Percentiles rank a stretch among this genome's conserved stretches.
phyloP scores from a whole-genome alignment of 139 green algal genomes.

The Haematococcus sp. region DNA sequence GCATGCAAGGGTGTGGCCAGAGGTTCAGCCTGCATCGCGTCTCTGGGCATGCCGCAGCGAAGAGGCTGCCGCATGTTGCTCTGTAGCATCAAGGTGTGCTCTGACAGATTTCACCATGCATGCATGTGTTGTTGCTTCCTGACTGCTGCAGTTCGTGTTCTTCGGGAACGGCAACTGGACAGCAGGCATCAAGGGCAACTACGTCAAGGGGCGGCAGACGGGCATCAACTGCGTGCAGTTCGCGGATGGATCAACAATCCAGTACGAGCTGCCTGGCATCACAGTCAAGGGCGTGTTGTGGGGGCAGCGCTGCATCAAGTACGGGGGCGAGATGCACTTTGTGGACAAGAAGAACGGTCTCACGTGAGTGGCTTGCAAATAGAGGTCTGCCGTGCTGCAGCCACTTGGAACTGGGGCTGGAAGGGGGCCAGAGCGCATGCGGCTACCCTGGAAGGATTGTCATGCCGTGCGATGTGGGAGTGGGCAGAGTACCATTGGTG shows the following conservation, averaged over 20 bases:
- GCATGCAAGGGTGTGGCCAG: neutral
- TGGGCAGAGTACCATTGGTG: no score
- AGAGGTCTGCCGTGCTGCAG: no score
- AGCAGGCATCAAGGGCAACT: conserved; percentile 55
- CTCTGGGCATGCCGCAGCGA: no score
- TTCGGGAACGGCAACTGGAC: conserved; percentile 57
- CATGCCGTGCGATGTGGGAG: neutral
- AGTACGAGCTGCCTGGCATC: conserved; percentile 45
- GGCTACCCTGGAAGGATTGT: neutral
- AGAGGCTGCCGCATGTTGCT: no score
- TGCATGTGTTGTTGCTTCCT: neutral
- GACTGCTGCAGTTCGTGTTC: conserved; percentile 43
- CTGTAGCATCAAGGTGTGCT: no score
- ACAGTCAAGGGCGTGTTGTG: conserved; percentile 48
- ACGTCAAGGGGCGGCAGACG: conserved; percentile 50
- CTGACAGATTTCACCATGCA: neutral
- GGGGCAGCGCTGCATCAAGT: conserved; percentile 59
- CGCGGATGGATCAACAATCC: conserved; percentile 40
- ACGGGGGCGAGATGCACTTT: conserved; percentile 59
- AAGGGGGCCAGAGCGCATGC: no score
- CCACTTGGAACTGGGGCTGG: no score
- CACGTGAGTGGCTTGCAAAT: no score
- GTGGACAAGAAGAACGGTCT: conserved; percentile 51
- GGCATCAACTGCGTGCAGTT: conserved; percentile 47
- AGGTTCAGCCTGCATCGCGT: no score